Conservation (phyloP, 768 basidiomycete genomes). For the Mycena belliarum region DNA sequence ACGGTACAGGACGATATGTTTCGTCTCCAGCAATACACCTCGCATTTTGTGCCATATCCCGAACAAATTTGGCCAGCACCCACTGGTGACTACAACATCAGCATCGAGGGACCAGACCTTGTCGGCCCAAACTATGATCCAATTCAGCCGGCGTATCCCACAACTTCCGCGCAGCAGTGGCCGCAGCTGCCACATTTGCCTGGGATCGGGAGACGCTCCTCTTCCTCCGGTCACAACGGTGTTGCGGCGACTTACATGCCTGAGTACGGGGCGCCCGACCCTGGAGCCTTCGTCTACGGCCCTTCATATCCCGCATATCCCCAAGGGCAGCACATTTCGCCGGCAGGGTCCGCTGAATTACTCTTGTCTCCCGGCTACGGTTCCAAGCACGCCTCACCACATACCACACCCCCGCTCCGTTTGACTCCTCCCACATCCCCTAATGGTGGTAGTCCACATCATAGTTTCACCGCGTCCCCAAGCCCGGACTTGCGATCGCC, state of each 20-base stretch:
- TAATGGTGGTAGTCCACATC: slow-evolving; percentile 6
- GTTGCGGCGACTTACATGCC: slow-evolving; percentile 3
- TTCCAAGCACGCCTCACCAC: slow-evolving; percentile 19
- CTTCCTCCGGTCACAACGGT: background rate
- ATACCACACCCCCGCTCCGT: slow-evolving; percentile 19
- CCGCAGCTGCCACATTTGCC: background rate
- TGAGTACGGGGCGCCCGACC: slow-evolving; percentile 2
- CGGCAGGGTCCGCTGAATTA: slow-evolving; percentile 16
- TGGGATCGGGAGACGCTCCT: background rate
- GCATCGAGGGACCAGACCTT: slow-evolving; percentile 8
- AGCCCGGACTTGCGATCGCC: slow-evolving; percentile 17
- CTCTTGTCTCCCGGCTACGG: slow-evolving; percentile 20
- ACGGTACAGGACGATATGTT: slow-evolving; percentile 14
- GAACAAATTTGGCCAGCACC: slow-evolving; percentile 11
- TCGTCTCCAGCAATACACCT: slow-evolving; percentile 1
- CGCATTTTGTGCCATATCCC: slow-evolving; percentile 12
- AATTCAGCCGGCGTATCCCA: slow-evolving; percentile 11
- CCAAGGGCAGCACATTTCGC: slow-evolving; percentile 16
- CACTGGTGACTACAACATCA: slow-evolving; percentile 14
- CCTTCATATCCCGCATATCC: slow-evolving; percentile 12
- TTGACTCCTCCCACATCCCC: slow-evolving; percentile 17
- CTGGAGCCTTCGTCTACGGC: slow-evolving; percentile 5
- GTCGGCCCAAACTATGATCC: slow-evolving; percentile 6
- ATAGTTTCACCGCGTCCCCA: slow-evolving; percentile 15
- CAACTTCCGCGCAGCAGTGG: slow-evolving; percentile 14